Percentiles rank a stretch among this genome's conserved stretches.
phyloP scores from a whole-genome alignment of 768 basidiomycete genomes.

The Termitomyces titanicus region DNA sequence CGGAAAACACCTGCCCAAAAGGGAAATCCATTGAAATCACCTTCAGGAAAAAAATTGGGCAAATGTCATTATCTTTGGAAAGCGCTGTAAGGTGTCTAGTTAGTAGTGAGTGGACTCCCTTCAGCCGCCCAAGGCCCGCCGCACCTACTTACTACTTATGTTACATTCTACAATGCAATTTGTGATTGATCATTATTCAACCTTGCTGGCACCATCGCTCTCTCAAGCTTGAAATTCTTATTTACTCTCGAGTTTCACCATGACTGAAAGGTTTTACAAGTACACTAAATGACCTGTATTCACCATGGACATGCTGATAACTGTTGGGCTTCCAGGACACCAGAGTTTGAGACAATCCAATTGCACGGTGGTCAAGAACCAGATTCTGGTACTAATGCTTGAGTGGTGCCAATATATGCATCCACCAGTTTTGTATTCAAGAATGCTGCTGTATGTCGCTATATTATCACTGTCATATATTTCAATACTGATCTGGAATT shows the following conservation, averaged over 20 bases:
- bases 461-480: not conserved
- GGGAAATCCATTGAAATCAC: too few relatives aligned
- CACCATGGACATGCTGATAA: not conserved
- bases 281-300: not conserved
- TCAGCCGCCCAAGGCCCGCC: too few relatives aligned
- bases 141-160: too few relatives aligned
- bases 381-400: conserved; percentile 64
- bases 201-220: not conserved
- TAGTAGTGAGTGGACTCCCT: too few relatives aligned
- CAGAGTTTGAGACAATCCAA: conserved; percentile 79
- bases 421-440: conserved; percentile 73
- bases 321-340: conserved; percentile 32
- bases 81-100: too few relatives aligned
- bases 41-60: too few relatives aligned
- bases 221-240: not conserved
- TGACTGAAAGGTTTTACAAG: conserved; percentile 1
- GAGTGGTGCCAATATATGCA: conserved; percentile 78
- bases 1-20: too few relatives aligned
- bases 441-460: conserved; percentile 34
- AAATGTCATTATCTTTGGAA: too few relatives aligned
- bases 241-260: not conserved
- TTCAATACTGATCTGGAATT: not conserved
- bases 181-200: not conserved
- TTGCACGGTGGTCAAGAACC: conserved; percentile 71
- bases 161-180: too few relatives aligned